Evolutionary conservation across 805 yeast species (phyloP).

Genomic region (Ogataea philodendri): DNA sequence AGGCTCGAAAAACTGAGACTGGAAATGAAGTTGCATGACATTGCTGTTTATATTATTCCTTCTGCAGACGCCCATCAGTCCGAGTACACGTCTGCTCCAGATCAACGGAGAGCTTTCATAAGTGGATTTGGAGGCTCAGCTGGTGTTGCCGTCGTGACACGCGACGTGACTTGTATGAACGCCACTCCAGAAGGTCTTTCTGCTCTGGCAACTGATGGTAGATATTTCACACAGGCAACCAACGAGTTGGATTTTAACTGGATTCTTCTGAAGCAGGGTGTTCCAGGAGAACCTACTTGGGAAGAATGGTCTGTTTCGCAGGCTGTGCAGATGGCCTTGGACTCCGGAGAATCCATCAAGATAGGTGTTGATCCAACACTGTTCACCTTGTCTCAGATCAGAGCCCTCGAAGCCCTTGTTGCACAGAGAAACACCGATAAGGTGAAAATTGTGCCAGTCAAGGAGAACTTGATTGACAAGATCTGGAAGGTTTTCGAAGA

Average conservation of each 20-base stretch:
- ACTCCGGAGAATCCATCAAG: slow-evolving; percentile 37
- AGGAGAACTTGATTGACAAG: slow-evolving; percentile 46
- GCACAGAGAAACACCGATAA: slow-evolving; percentile 27
- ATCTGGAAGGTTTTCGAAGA: slow-evolving; percentile 59
- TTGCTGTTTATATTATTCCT: slow-evolving; percentile 68
- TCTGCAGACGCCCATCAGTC: slow-evolving; percentile 65
- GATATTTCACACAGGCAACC: slow-evolving; percentile 58
- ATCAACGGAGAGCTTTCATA: slow-evolving; percentile 55
- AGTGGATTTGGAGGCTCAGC: slow-evolving; percentile 62
- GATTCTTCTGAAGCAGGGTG: slow-evolving; percentile 53
- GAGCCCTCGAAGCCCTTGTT: slow-evolving; percentile 35
- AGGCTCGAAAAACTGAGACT: slow-evolving; percentile 61
- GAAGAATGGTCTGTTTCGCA: slow-evolving; percentile 55
- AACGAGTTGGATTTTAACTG: slow-evolving; percentile 61
- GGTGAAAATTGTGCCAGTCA: slow-evolving; percentile 44
- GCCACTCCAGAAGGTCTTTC: slow-evolving; percentile 53
- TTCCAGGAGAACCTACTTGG: slow-evolving; percentile 51
- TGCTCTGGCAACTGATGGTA: slow-evolving; percentile 57
- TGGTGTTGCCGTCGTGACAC: slow-evolving; percentile 56
- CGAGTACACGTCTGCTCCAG: slow-evolving; percentile 54
- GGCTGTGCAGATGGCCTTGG: slow-evolving; percentile 48
- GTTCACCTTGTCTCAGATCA: slow-evolving; percentile 38
- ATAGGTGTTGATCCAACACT: slow-evolving; percentile 51
- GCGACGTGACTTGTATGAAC: slow-evolving; percentile 52
- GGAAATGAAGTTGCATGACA: slow-evolving; percentile 54